Base-by-base conservation (phyloP, 805 yeast genomes). In the Aciculoconidium aculeatum region DNA sequence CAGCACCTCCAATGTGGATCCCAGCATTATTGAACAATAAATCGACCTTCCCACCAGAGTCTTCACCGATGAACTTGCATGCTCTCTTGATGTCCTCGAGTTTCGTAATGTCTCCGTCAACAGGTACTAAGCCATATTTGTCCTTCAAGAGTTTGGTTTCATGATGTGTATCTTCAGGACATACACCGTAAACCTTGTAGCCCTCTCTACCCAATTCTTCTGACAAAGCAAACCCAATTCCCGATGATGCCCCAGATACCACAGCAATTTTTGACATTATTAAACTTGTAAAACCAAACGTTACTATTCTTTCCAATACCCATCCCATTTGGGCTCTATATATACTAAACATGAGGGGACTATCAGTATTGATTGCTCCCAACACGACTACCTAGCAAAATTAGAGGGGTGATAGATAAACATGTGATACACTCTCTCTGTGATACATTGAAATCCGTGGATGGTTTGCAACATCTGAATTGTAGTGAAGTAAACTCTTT, bases 21-120 rank as follows among this genome's bases (percentile, higher is more conserved):
- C 71, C 70, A 7, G 69, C 71, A 36, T 65, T 66, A 37, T 65
- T 58, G 45, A 55, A 65, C 17, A 67, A 45, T 5, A 62, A 40
- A 31, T 64, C 59, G 18, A 67, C 39, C 15, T 32, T 35, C 1
- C 64, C 67, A 6, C 50, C 57, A 16, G 55, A 53, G 15, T 51
- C 42, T 4, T 36, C 29, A 13, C 41, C 45, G 10, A 60, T 41
- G 1, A 42, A 17, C 5, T 42, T 39, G 4, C 47, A 45, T 9
- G 55, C 51, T 11, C 33, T 21, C 17, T 41, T 30, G 14, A 61
- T 49, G 15, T 52, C 51, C n/a, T 53, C 55, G 7, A 40, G 6
- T 7, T 45, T 35, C 11, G 67, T 57, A 27, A 67, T 60, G 36
- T 67, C 72, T 23, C 55, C 55, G 6, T 40, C 44, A 14, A 48